These are phyloP conservation scores for Zygoascus meyerae DNA, from an alignment of 1,139 yeast genomes.

Conservation along the genomic window DNA sequence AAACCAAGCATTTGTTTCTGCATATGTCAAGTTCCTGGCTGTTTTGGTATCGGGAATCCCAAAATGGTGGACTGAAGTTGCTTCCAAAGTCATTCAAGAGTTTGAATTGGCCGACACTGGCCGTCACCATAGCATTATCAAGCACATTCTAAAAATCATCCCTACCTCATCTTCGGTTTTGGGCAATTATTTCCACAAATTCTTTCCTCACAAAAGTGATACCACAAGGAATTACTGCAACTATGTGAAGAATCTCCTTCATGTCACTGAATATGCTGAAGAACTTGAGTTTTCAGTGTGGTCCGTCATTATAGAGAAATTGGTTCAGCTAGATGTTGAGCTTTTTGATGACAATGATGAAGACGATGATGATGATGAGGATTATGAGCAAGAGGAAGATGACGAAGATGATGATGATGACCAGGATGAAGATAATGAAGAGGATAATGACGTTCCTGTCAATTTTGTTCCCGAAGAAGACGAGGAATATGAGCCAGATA, in stretches of 20 bases:
- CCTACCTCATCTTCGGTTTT: slow-evolving; percentile 76
- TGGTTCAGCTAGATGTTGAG: slow-evolving; percentile 90
- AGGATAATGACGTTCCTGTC: slow-evolving; percentile 13
- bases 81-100: slow-evolving; percentile 56
- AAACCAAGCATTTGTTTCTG: slow-evolving; percentile 17
- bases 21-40: slow-evolving; percentile 62
- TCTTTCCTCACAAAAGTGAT: slow-evolving; percentile 77
- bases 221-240: slow-evolving; percentile 49
- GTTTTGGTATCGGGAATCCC: slow-evolving; percentile 83
- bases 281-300: slow-evolving; percentile 66
- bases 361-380: slow-evolving; percentile 63
- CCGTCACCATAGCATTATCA: slow-evolving; percentile 63
- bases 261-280: slow-evolving; percentile 59
- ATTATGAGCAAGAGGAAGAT: slow-evolving; percentile 46
- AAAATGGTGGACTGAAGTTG: slow-evolving; percentile 83
- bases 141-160: slow-evolving; percentile 58
- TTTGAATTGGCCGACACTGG: slow-evolving; percentile 42
- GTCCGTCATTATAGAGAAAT: slow-evolving; percentile 72
- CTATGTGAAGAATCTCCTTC: slow-evolving; percentile 61
- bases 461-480: slow-evolving; percentile 30
- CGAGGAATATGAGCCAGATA: slow-evolving; percentile 33
- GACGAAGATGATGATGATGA: slow-evolving; percentile 37
- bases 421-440: slow-evolving; percentile 21
- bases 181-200: slow-evolving; percentile 49
- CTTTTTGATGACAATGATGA: slow-evolving; percentile 84